These are phyloP conservation scores for Sclerotiophoma versabilis DNA, from an alignment of 2,329 filamentous ascomycete genomes.

Conservation along the genomic window DNA sequence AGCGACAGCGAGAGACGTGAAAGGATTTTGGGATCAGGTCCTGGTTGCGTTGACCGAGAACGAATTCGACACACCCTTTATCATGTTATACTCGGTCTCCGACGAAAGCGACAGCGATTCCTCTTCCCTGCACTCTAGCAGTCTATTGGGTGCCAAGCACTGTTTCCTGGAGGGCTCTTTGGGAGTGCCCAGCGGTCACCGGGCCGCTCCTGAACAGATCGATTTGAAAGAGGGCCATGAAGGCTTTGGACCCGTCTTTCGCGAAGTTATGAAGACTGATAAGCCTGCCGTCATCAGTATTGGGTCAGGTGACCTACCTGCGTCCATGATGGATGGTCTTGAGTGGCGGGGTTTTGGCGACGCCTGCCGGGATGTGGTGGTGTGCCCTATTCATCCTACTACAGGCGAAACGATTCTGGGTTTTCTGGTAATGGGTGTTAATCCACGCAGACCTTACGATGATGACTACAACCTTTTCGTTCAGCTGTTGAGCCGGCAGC, in stretches of 20 bases:
- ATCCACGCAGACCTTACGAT: conserved; percentile 79
- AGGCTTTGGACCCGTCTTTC: conserved; percentile 78
- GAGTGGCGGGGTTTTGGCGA: conserved; percentile 76
- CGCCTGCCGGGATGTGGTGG: conserved; percentile 72
- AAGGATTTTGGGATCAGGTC: conserved; percentile 76
- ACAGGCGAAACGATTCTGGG: conserved; percentile 76
- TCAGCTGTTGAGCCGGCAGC: conserved; percentile 74
- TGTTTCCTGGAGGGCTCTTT: conserved; percentile 75
- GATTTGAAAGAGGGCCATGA: conserved; percentile 74
- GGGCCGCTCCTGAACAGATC: conserved; percentile 65
- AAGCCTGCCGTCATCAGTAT: conserved; percentile 72
- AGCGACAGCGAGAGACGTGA: conserved; percentile 73
- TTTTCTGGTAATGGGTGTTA: conserved; percentile 80
- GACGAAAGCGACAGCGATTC: conserved; percentile 76
- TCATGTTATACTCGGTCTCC: conserved; percentile 76
- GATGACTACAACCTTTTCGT: conserved; percentile 82
- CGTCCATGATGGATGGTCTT: conserved; percentile 69
- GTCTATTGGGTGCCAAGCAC: conserved; percentile 66
- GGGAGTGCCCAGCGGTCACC: conserved; percentile 71
- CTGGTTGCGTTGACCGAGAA: conserved; percentile 74
- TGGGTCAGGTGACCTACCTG: conserved; percentile 71
- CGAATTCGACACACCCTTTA: conserved; percentile 77
- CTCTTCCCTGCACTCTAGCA: conserved; percentile 74
- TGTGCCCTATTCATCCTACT: conserved; percentile 81
- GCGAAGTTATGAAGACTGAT: conserved; percentile 74